These are phyloP conservation scores for Trametes pubescens DNA, from an alignment of 1,284 basidiomycete species.

Conservation along the genomic window DNA sequence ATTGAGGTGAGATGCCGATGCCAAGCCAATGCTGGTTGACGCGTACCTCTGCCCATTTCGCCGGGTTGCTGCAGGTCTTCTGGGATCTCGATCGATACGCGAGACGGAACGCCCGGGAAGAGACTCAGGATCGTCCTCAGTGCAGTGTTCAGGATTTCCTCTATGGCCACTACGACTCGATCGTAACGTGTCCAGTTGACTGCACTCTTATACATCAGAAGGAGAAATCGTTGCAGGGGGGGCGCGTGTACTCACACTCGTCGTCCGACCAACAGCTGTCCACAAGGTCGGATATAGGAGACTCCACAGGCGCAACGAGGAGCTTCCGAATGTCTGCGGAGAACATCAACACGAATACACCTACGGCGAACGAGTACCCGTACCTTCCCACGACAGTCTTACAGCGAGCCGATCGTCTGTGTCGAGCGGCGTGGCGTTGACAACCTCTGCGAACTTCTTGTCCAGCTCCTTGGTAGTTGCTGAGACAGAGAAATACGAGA, in stretches of 20 bases:
- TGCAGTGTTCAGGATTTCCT: slow-evolving; percentile 32
- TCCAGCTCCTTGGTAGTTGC: slow-evolving; percentile 63
- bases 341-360: slow-evolving; percentile 5
- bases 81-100: slow-evolving; percentile 46
- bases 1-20: slow-evolving; percentile 18
- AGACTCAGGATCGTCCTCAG: slow-evolving; percentile 35
- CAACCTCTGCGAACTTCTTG: slow-evolving; percentile 53
- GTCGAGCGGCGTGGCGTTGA: slow-evolving; percentile 58
- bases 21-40: background rate
- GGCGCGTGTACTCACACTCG: slow-evolving; percentile 54
- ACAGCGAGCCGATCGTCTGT: slow-evolving; percentile 62
- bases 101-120: slow-evolving; percentile 26
- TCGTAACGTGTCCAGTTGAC: slow-evolving; percentile 69
- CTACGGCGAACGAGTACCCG: slow-evolving; percentile 20
- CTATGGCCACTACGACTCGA: slow-evolving; percentile 52
- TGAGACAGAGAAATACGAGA: slow-evolving; percentile 56
- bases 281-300: slow-evolving; percentile 62
- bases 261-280: slow-evolving; percentile 58
- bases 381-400: slow-evolving; percentile 56
- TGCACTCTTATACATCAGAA: slow-evolving; percentile 34
- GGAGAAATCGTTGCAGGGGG: background rate
- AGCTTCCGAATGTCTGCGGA: slow-evolving; percentile 55
- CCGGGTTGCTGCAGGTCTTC: slow-evolving; percentile 59
- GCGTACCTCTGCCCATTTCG: slow-evolving; percentile 58
- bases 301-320: slow-evolving; percentile 56